Base-by-base conservation (phyloP, 441 rosid species). In the Flueggea neowawraea region DNA sequence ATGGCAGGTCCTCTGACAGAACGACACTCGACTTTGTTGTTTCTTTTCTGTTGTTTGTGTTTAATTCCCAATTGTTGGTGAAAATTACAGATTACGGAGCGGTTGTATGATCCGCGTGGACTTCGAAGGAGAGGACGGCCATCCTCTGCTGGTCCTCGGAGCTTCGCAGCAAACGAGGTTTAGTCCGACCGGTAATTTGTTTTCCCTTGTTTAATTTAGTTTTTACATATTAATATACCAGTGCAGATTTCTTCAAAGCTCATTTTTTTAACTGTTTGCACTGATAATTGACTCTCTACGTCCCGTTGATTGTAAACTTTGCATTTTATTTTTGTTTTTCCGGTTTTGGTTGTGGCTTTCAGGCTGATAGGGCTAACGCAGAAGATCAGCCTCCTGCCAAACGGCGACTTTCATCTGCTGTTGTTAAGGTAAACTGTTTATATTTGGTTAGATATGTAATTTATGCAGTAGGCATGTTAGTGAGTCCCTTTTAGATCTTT, bases 91-190 rank as follows among this genome's bases (percentile, higher is more conserved):
- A 90, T 94, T 65, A 85, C 93, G 10, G 95, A 90, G 84, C 80
- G 97, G 69, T 82, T 94, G 57, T 83, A 92, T 57, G 93, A 91
- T 80, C 98, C 97, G 65, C 82, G 97, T 32, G 98, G 98, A 28
- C 79, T 91, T n/a, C 95, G 97, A 14, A 73, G 97, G 14, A 97
- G 98, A 52, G 85, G 81, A 15, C 60, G 78, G 31, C 2, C 84
- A 33, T 60, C 65, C 39, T 81, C 78, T 12, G 62, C 75, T 41
- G 87, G 72, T 17, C 87, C 90, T 73, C 86, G 97, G 6, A 81
- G 78, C 64, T 75, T 70, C 15, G 83, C 85, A 22, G 71, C 78
- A 51, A 83, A 6, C 83, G 96, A 33, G 87, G 80, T 70, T 81
- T 82, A 71, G 58, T 61, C 71, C 89, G 95, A 33, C 86, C 82